These are phyloP conservation scores for Ganoderma sinense DNA, from an alignment of 1,284 basidiomycete genomes.

Conservation along the genomic window DNA sequence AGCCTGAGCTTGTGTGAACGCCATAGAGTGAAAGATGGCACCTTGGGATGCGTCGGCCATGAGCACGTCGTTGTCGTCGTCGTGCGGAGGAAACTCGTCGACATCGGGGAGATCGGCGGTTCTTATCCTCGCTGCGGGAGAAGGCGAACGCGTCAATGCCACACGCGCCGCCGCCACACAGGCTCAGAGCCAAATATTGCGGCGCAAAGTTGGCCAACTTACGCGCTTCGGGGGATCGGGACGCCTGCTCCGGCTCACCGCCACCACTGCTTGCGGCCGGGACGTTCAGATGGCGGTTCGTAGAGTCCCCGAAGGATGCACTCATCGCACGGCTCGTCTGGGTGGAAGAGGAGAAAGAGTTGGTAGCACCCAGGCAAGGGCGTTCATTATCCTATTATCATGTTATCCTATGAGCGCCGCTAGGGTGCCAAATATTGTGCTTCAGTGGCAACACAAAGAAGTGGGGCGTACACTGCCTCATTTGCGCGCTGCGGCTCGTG, in stretches of 20 bases:
- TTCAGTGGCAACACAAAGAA: slow-evolving; percentile 3
- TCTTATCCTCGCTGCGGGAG: slow-evolving; percentile 28
- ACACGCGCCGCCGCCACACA: slow-evolving; percentile 18
- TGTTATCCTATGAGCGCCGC: not conserved
- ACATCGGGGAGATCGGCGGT: slow-evolving; percentile 30
- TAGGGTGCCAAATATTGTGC: not conserved
- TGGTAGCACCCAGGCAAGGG: not conserved
- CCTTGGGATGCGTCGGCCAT: slow-evolving; percentile 21
- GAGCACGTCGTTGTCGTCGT: slow-evolving; percentile 21
- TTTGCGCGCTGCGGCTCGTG: slow-evolving; percentile 15
- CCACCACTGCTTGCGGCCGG: not conserved
- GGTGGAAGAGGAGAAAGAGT: not conserved
- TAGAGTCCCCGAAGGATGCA: slow-evolving; percentile 24
- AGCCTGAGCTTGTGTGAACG: not conserved
- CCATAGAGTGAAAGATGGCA: slow-evolving; percentile 3
- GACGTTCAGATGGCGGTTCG: slow-evolving; percentile 14
- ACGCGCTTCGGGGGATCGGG: slow-evolving; percentile 33
- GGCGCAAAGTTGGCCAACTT: slow-evolving; percentile 13
- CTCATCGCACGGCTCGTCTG: slow-evolving; percentile 5
- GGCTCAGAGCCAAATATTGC: slow-evolving; percentile 3
- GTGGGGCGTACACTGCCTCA: slow-evolving; percentile 19
- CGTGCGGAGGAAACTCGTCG: slow-evolving; percentile 15
- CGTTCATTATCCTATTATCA: not conserved
- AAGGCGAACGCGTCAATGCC: slow-evolving; percentile 13
- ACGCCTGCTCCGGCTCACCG: slow-evolving; percentile 16